These are phyloP conservation scores for Murraya koenigii DNA, from an alignment of 345 rosid species.

Conservation along the genomic window DNA sequence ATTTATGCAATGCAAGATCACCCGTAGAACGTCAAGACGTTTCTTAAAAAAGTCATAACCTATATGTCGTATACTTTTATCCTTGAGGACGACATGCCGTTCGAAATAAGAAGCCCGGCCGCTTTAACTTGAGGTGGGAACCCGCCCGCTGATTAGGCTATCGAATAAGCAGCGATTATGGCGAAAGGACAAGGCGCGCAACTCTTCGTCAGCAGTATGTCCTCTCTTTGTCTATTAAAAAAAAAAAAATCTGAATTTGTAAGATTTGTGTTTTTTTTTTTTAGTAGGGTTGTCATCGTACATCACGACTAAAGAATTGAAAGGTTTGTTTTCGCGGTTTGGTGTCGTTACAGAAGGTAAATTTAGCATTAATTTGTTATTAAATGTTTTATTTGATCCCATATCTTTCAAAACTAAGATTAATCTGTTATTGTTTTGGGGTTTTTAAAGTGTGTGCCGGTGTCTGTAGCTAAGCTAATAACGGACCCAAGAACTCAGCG, in stretches of 20 bases:
- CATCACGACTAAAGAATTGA: conserved; percentile 30
- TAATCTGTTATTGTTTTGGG: background rate
- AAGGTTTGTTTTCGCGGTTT: conserved; percentile 36
- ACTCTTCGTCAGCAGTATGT: conserved; percentile 55
- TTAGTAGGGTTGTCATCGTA: conserved; percentile 37
- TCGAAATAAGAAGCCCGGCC: background rate
- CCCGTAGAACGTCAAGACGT: background rate
- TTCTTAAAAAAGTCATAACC: background rate
- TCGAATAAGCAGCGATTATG: conserved; percentile 13
- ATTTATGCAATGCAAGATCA: too few relatives aligned
- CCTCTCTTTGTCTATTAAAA: background rate
- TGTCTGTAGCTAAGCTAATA: conserved; percentile 46
- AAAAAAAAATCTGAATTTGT: background rate
- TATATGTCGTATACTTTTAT: too few relatives aligned
- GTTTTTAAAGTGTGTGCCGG: background rate
- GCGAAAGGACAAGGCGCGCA: conserved; percentile 36
- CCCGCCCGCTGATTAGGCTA: background rate
- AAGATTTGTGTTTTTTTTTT: background rate
- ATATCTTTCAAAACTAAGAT: background rate
- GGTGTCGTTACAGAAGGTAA: conserved; percentile 42
- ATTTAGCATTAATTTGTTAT: background rate
- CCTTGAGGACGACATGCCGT: background rate
- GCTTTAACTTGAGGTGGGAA: background rate
- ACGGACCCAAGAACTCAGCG: conserved; percentile 49
- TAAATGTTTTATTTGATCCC: background rate